A percentile compares a stretch with the other conserved stretches of the same genome.
Conservation (phyloP, 2,329 filamentous ascomycete genomes). For the Penicillium paneum region DNA sequence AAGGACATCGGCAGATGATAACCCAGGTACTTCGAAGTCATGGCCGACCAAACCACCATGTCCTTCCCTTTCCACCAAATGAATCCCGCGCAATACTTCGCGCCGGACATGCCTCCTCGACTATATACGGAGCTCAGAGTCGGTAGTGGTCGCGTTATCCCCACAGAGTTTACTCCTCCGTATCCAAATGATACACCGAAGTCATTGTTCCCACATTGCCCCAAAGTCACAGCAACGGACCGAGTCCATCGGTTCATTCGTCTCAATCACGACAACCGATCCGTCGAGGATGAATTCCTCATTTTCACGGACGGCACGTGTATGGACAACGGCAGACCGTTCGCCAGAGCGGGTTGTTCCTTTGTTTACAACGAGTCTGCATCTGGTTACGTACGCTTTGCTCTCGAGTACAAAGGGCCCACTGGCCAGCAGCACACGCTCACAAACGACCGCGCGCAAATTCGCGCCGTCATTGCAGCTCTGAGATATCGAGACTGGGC, state of each 20-base stretch:
- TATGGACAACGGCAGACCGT: background rate
- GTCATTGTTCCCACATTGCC: background rate
- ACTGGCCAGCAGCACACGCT: constrained; percentile 24
- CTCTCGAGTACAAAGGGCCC: background rate
- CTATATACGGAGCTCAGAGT: background rate
- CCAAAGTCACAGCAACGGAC: background rate
- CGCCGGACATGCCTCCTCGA: background rate
- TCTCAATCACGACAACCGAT: background rate
- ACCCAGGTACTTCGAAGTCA: background rate
- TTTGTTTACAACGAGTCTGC: background rate
- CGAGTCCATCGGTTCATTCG: background rate
- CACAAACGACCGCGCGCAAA: constrained; percentile 55
- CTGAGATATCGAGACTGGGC: constrained; percentile 47
- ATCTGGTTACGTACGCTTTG: background rate
- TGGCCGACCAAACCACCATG: background rate
- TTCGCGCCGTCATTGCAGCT: constrained; percentile 54
- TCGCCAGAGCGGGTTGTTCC: background rate
- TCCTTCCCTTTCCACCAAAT: background rate
- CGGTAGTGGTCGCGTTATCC: background rate
- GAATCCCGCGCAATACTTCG: background rate
- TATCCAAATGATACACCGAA: background rate
- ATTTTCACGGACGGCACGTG: background rate
- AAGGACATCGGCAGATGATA: background rate
- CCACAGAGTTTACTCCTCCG: background rate
- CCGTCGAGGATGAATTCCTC: background rate